Percentiles rank a stretch among this genome's conserved stretches.
Conservation (phyloP, 371 early-diverging fungal species). For the Syncephalastrum sp. region DNA sequence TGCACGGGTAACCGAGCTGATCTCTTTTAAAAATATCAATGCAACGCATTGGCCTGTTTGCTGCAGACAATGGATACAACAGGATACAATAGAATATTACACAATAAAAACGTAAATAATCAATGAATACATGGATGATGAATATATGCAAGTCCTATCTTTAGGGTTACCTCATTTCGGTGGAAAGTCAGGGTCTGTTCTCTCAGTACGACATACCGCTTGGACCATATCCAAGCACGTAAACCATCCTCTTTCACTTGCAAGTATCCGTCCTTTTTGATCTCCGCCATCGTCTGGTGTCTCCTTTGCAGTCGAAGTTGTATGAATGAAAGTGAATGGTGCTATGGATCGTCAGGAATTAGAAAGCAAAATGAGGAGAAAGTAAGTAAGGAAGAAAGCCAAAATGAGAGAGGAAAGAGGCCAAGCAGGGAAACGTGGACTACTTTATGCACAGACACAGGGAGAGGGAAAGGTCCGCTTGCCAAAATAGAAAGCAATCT, state of each 20-base stretch:
- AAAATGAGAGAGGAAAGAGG: too few species aligned
- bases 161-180: slow-evolving; percentile 68
- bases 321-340: too few species aligned
- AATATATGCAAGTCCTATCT: background rate
- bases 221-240: slow-evolving; percentile 79
- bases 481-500: too few species aligned
- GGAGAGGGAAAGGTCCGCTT: too few species aligned
- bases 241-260: slow-evolving; percentile 76
- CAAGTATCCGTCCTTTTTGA: slow-evolving; percentile 63
- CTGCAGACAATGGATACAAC: slow-evolving; percentile 10
- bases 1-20: slow-evolving; percentile 66
- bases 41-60: slow-evolving; percentile 49
- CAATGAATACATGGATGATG: background rate
- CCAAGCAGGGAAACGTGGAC: too few species aligned
- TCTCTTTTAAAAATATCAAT: slow-evolving; percentile 74
- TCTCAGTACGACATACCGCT: slow-evolving; percentile 79
- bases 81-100: slow-evolving; percentile 31
- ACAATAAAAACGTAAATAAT: background rate
- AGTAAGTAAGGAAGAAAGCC: too few species aligned
- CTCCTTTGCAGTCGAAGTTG: too few species aligned
- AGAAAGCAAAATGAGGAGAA: too few species aligned
- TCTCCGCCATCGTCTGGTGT: slow-evolving; percentile 25
- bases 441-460: too few species aligned
- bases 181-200: slow-evolving; percentile 81
- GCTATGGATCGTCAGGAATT: too few species aligned